Evolutionary conservation across 2,329 filamentous ascomycete genomes (phyloP).

Genomic region (Ascocoryne sarcoides): DNA sequence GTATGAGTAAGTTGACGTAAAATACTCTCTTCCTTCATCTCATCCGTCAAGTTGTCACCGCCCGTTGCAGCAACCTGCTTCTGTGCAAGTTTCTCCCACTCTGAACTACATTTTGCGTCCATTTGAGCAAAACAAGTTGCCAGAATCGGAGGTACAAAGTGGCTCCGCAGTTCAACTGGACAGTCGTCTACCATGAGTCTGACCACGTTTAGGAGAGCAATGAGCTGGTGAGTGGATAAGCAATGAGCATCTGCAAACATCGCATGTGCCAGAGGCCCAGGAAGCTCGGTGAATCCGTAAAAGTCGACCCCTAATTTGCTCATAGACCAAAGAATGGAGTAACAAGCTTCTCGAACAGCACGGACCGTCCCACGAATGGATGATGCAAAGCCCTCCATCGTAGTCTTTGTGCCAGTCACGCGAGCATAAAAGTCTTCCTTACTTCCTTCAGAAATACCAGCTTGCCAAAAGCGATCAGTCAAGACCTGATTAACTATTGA

Average conservation of each 20-base stretch:
- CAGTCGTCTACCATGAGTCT: constrained; percentile 88
- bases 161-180: constrained; percentile 63
- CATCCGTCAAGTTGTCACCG: constrained; percentile 75
- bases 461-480: constrained; percentile 96
- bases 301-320: constrained; percentile 80
- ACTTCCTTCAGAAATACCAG: constrained; percentile 89
- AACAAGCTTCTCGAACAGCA: constrained; percentile 85
- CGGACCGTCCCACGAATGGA: constrained; percentile 83
- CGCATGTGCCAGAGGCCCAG: constrained; percentile 72
- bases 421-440: constrained; percentile 94
- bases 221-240: constrained; percentile 86
- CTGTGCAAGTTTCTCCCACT: constrained; percentile 73
- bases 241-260: constrained; percentile 75
- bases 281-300: constrained; percentile 80
- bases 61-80: constrained; percentile 54
- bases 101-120: constrained; percentile 74
- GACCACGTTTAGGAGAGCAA: constrained; percentile 83
- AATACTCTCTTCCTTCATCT: constrained; percentile 98
- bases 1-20: constrained; percentile 87
- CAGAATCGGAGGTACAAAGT: constrained; percentile 80
- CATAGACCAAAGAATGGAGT: constrained; percentile 91
- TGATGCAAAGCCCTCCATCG: constrained; percentile 87
- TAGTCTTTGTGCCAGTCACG: constrained; percentile 80
- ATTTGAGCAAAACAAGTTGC: constrained; percentile 76
- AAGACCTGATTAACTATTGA: constrained; percentile 72